Conservation (phyloP, 2,329 filamentous ascomycete genomes). For the Fusarium phyllophilum region DNA sequence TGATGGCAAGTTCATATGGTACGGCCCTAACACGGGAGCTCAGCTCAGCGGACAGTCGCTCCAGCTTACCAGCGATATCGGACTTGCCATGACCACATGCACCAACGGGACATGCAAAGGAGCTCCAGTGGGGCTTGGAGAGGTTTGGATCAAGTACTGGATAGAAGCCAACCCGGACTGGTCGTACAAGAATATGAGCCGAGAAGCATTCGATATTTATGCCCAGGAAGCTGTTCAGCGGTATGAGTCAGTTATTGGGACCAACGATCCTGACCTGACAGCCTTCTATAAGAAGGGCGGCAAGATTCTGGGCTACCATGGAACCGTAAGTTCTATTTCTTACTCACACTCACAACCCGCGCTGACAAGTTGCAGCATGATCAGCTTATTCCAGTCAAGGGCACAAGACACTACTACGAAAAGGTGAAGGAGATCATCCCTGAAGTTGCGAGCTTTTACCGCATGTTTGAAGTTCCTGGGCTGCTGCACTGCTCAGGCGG, state of each 20-base stretch:
- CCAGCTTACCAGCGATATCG: not conserved
- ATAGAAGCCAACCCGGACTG: not conserved
- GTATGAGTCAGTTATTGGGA: not conserved
- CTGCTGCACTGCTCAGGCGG: conserved; percentile 49
- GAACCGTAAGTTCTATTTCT: not conserved
- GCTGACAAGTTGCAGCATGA: conserved; percentile 27
- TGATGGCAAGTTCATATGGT: too few species aligned
- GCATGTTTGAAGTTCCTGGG: conserved; percentile 48
- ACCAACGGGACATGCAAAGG: not conserved
- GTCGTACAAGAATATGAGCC: not conserved
- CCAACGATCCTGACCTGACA: conserved; percentile 8
- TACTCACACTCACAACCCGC: not conserved
- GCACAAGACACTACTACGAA: conserved; percentile 44
- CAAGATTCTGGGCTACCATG: conserved; percentile 28
- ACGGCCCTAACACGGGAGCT: too few species aligned
- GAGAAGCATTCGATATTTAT: not conserved
- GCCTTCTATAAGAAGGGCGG: conserved; percentile 23
- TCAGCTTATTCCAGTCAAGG: conserved; percentile 18
- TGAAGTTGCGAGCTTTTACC: conserved; percentile 45
- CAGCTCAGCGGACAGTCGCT: too few species aligned
- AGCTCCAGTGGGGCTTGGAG: not conserved
- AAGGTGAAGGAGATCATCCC: conserved; percentile 21
- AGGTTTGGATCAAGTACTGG: not conserved
- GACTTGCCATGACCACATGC: not conserved
- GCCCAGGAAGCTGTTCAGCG: not conserved